phyloP scores from a whole-genome alignment of 345 rosid species.

The Sapria himalayana region DNA sequence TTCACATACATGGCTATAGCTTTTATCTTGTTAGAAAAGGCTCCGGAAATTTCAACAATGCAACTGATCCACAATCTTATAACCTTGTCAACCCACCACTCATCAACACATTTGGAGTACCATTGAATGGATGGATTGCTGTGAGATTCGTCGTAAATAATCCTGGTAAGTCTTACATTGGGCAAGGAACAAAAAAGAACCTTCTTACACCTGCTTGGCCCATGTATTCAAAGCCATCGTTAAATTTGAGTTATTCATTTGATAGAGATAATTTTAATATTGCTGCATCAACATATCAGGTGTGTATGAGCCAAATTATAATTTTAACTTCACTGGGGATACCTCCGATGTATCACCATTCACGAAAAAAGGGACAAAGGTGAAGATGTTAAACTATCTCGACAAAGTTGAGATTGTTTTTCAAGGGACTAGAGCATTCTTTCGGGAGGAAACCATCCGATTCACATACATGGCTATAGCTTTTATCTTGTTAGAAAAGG shows the following conservation, averaged over 20 bases:
- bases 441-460: constrained; percentile 15
- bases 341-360: neutral
- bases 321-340: neutral
- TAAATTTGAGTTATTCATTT: too few relatives aligned
- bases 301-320: too few relatives aligned
- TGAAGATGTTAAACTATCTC: constrained; percentile 10
- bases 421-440: constrained; percentile 12
- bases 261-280: too few relatives aligned
- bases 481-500: constrained; percentile 17
- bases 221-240: too few relatives aligned
- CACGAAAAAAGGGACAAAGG: constrained; percentile 3
- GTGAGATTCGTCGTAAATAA: constrained; percentile 15
- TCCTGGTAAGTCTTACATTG: too few relatives aligned
- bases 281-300: too few relatives aligned
- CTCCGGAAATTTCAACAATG: constrained; percentile 15
- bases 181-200: too few relatives aligned
- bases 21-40: constrained; percentile 25
- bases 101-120: constrained; percentile 15
- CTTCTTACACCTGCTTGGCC: too few relatives aligned
- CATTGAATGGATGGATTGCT: constrained; percentile 15
- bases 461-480: constrained; percentile 21
- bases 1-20: constrained; percentile 25
- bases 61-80: constrained; percentile 10
- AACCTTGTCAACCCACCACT: constrained; percentile 20
- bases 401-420: constrained; percentile 13